Evolutionary conservation across 108 stramenopile species (phyloP).

Genomic region (Pseudonitzschia delicatissima): DNA sequence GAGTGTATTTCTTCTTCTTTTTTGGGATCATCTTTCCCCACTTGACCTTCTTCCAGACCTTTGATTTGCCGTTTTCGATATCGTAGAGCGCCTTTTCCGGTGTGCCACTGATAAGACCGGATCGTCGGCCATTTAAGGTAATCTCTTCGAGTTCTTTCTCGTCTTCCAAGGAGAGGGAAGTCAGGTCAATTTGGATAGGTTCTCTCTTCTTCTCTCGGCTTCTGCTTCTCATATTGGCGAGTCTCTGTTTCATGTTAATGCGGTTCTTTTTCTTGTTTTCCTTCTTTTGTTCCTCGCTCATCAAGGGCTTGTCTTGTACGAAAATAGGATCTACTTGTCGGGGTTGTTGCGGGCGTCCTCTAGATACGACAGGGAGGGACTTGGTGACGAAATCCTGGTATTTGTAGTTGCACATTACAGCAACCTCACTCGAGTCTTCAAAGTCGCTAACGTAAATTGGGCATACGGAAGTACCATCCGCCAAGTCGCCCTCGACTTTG

Average conservation of each 20-base stretch:
- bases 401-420: neutral
- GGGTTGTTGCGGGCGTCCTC: too few relatives aligned
- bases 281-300: neutral
- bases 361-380: too few relatives aligned
- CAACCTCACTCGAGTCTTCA: slow-evolving; percentile 4
- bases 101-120: slow-evolving; percentile 26
- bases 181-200: slow-evolving; percentile 16
- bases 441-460: slow-evolving; percentile 13
- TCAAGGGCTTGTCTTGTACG: neutral
- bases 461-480: neutral
- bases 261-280: neutral
- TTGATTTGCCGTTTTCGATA: slow-evolving; percentile 24
- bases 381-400: neutral
- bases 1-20: neutral
- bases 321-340: neutral
- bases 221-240: neutral
- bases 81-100: slow-evolving; percentile 18
- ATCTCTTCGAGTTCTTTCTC: slow-evolving; percentile 36
- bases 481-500: neutral
- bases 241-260: neutral
- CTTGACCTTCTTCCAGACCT: neutral
- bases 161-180: neutral
- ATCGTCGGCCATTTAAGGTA: slow-evolving; percentile 27
- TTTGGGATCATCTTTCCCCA: neutral
- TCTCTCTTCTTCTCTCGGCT: neutral